Evolutionary conservation across 2,329 filamentous ascomycete species (phyloP).

Genomic region (Arthrobotrys megalospora): DNA sequence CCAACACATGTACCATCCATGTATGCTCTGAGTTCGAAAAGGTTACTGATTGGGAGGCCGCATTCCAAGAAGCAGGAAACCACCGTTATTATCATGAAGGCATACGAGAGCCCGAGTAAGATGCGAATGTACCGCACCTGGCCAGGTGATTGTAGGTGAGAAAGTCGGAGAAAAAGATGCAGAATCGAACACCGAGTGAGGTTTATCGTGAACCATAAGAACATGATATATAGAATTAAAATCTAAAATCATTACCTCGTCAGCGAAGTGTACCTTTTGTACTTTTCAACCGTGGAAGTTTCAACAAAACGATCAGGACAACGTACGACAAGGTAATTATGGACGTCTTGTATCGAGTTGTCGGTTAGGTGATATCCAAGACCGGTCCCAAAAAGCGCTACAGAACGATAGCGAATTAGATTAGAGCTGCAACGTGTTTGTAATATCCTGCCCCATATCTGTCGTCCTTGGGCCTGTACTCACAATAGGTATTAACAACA

Average conservation of each 20-base stretch:
- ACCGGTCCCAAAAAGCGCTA: slow-evolving; percentile 46
- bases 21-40: slow-evolving; percentile 36
- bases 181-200: slow-evolving; percentile 44
- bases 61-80: slow-evolving; percentile 42
- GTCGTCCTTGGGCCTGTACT: slow-evolving; percentile 4
- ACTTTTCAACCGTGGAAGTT: background rate
- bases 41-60: slow-evolving; percentile 32
- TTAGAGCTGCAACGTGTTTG: background rate
- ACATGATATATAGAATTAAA: slow-evolving; percentile 33
- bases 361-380: slow-evolving; percentile 51
- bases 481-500: slow-evolving; percentile 38
- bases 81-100: slow-evolving; percentile 25
- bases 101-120: slow-evolving; percentile 28
- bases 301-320: background rate
- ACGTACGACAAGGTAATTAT: slow-evolving; percentile 35
- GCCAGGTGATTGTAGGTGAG: slow-evolving; percentile 22
- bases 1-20: slow-evolving; percentile 48
- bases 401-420: background rate
- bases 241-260: background rate
- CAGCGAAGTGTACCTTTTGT: background rate
- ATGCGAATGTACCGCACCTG: slow-evolving; percentile 32
- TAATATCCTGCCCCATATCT: background rate
- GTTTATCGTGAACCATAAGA: slow-evolving; percentile 40
- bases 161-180: slow-evolving; percentile 53
- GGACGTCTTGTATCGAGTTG: slow-evolving; percentile 41